These are phyloP conservation scores for Saccharomyces hybrid DNA, from an alignment of 1,139 yeast species.

Conservation along the genomic window DNA sequence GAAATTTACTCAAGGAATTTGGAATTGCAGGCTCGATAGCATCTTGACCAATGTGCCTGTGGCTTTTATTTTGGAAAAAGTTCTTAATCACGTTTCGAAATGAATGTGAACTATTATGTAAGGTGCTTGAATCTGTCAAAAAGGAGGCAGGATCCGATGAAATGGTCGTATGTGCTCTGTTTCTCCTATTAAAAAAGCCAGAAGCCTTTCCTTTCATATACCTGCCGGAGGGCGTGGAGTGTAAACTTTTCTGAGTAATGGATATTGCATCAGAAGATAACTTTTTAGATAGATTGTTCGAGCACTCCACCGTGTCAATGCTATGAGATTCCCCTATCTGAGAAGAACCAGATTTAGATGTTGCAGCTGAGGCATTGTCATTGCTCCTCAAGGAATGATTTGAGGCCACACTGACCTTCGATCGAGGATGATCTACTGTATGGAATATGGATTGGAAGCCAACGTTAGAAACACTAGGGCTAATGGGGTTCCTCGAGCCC, in stretches of 20 bases:
- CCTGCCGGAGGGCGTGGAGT: neutral
- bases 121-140: neutral
- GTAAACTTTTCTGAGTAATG: neutral
- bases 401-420: slow-evolving; percentile 1
- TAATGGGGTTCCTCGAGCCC: neutral
- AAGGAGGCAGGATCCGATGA: neutral
- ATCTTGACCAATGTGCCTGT: slow-evolving; percentile 14
- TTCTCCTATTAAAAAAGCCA: neutral
- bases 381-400: neutral
- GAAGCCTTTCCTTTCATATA: neutral
- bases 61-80: slow-evolving; percentile 20
- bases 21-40: slow-evolving; percentile 19
- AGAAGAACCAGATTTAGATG: neutral
- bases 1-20: slow-evolving; percentile 23
- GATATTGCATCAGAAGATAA: neutral
- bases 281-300: neutral
- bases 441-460: slow-evolving; percentile 31
- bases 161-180: neutral
- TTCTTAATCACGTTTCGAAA: slow-evolving; percentile 11
- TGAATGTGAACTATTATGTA: neutral
- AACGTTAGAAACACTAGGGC: slow-evolving; percentile 27
- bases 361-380: neutral
- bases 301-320: neutral
- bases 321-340: neutral
- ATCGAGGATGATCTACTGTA: slow-evolving; percentile 6